Base-by-base conservation (phyloP, 78 protist genomes). In the Cavenderia fasciculata region DNA sequence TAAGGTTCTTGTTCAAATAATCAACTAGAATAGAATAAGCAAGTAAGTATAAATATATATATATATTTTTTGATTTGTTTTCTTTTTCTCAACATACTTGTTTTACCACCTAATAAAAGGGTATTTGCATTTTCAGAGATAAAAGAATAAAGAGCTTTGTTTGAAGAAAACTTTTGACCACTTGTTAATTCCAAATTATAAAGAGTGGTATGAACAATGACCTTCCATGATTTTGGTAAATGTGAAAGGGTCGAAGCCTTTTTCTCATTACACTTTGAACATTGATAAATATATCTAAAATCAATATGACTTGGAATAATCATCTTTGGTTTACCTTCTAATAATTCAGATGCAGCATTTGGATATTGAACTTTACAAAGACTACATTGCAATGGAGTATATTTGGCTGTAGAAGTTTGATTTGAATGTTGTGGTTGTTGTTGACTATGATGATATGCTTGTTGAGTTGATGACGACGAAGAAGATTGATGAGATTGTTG, bases 291-390 rank as follows among this genome's bases (percentile, higher is more conserved):
- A n/a, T 82, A 82, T 54, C 78, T 38, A 14, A 59, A 68, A 54
- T 82, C 90, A 69, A 82, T 82, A 44, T 82, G 90, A 38, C 74
- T 62, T 68, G 90, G 90, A 14, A 82, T 82, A 27, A 82, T 82
- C 31, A 54, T 27, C 11, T 47, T 59, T 2, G 71, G 59, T 27
- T 33, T 70, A 3, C 34, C 59, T 54, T 82, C 90, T 21, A 82
- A 23, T 19, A 82, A 29, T 31, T 82, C 90, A 25, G 74, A 6
- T 19, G 90, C 90, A 10, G 79, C 90, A 82, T 82, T 82, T 21
- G 78, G 63, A 51, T 31, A 68, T 7, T 40, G 11, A 29, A 3
- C 31, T 34, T 82, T 82, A 56, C 90, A 82, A n/a, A 21, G 16
- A 25, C 51, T 68, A 56, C 90, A 82, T 31, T 36, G 8, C 36